Percentiles rank a stretch among this genome's conserved stretches.
Conservation (phyloP, 139 green algal genomes). For the Micractinium conductrix region DNA sequence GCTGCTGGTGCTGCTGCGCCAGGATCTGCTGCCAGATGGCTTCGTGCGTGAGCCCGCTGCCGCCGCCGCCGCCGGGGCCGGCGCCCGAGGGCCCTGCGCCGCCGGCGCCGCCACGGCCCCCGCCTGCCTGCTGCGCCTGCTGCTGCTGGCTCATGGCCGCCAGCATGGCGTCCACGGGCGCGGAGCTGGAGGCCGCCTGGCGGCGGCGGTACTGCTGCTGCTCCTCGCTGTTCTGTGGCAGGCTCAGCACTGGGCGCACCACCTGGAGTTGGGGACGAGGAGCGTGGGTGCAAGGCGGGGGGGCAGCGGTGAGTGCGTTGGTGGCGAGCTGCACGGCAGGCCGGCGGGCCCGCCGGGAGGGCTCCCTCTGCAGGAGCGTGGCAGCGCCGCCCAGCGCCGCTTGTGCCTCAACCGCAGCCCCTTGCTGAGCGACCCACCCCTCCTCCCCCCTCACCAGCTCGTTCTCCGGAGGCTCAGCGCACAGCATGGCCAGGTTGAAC, state of each 20-base stretch:
- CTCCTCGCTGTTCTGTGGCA: conserved; percentile 34
- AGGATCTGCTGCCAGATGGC: conserved; percentile 31
- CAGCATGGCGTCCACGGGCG: conserved; percentile 25
- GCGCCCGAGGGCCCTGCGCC: too few species aligned
- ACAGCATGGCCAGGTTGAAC: conserved; percentile 39
- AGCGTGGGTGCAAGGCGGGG: too few species aligned
- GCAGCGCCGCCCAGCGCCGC: too few species aligned
- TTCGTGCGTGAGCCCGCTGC: conserved; percentile 5
- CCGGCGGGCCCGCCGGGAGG: too few species aligned
- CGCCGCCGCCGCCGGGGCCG: background rate
- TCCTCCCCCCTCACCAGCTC: too few species aligned
- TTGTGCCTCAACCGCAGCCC: too few species aligned
- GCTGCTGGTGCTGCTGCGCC: conserved; percentile 10
- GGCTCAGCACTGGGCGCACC: conserved; percentile 28
- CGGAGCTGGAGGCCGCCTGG: background rate
- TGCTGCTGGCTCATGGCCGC: conserved; percentile 30
- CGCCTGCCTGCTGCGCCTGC: background rate
- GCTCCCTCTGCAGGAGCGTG: too few species aligned
- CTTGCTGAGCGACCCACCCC: too few species aligned
- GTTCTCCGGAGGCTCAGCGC: conserved; percentile 30
- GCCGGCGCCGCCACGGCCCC: background rate
- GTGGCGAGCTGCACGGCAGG: too few species aligned
- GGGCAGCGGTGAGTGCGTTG: too few species aligned
- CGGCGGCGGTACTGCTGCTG: conserved; percentile 32
- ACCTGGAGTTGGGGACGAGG: too few species aligned